A percentile compares a stretch with the other conserved stretches of the same genome.
phyloP scores from a whole-genome alignment of 257 asterid species.

The Buddleja alternifolia region DNA sequence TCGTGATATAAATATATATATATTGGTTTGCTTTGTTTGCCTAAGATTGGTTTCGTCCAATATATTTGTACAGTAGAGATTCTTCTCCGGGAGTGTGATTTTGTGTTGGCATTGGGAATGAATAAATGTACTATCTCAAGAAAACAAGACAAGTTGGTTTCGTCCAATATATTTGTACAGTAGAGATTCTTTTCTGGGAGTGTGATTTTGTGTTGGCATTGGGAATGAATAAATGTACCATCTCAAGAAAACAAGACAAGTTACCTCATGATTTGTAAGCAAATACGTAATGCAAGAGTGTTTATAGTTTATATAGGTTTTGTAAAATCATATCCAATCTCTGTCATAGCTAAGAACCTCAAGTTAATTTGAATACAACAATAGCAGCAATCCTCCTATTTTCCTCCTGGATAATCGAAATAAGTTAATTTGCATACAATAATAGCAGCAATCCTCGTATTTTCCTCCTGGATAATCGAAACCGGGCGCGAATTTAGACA shows the following conservation, averaged over 20 bases:
- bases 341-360: no score
- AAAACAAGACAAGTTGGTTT: slow-evolving; percentile 9
- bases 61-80: slow-evolving; percentile 2
- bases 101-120: neutral
- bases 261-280: neutral
- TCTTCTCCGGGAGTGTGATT: neutral
- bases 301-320: neutral
- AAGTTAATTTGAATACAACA: no score
- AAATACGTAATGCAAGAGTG: slow-evolving; percentile 17
- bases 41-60: neutral
- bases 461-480: no score
- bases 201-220: neutral
- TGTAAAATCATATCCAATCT: no score
- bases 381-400: no score
- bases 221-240: neutral
- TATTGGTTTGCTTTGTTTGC: neutral
- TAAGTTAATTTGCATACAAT: no score
- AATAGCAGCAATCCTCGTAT: no score
- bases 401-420: no score
- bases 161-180: slow-evolving; percentile 13
- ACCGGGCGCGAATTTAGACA: no score
- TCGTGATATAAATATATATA: neutral
- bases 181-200: neutral
- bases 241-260: slow-evolving; percentile 5
- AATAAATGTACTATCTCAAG: neutral